Percentiles rank a stretch among this genome's conserved stretches.
Conservation (phyloP, 192 early-diverging fungal genomes). For the Backusella circina region DNA sequence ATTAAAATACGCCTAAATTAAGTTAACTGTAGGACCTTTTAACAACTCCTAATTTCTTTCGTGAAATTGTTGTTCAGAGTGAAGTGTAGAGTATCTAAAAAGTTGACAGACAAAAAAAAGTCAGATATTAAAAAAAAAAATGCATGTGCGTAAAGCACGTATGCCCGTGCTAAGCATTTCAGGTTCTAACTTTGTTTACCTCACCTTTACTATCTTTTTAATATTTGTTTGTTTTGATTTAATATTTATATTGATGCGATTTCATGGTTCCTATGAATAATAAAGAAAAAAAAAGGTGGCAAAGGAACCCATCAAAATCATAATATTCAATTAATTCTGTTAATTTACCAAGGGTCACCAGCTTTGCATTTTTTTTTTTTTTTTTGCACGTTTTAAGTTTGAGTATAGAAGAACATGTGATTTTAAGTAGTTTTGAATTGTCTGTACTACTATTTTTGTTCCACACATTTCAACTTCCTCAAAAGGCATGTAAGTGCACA, state of each 20-base stretch:
- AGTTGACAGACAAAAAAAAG: background rate
- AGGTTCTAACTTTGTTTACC: background rate
- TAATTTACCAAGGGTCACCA: background rate
- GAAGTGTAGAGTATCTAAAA: background rate
- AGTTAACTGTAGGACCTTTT: background rate
- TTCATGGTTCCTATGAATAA: background rate
- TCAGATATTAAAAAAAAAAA: background rate
- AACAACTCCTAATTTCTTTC: background rate
- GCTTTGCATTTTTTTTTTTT: background rate
- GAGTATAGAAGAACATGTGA: background rate
- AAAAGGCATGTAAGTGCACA: background rate
- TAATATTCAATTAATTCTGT: background rate
- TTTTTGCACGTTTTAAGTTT: background rate
- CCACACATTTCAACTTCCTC: background rate
- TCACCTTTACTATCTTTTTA: background rate
- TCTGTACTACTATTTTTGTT: background rate
- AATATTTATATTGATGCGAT: background rate
- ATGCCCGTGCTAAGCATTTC: background rate
- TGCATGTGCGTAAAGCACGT: background rate
- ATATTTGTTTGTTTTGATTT: background rate
- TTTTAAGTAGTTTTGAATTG: background rate
- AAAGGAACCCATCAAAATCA: background rate
- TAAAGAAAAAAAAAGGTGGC: background rate
- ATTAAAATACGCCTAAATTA: background rate
- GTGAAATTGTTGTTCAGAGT: background rate